These are phyloP conservation scores for Conringia planisiliqua DNA, from an alignment of 345 rosid genomes.

Conservation along the genomic window DNA sequence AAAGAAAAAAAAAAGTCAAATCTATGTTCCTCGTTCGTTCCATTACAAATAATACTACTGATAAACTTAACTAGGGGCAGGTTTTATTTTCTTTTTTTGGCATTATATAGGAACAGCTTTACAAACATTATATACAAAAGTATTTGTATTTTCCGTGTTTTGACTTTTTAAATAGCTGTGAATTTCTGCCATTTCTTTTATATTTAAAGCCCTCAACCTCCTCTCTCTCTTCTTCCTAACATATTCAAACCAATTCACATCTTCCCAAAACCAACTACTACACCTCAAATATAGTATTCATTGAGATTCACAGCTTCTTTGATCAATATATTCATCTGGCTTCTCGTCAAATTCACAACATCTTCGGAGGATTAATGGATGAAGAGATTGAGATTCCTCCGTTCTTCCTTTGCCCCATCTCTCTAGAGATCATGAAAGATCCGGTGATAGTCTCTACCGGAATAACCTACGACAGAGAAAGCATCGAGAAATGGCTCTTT, in stretches of 20 bases:
- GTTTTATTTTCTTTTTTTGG: constrained; percentile 11
- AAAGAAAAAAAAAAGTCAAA: constrained; percentile 22
- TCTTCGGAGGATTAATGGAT: constrained; percentile 38
- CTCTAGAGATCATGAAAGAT: constrained; percentile 71
- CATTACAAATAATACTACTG: neutral
- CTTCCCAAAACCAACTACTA: constrained; percentile 24
- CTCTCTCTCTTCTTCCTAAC: constrained; percentile 14
- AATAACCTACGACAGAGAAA: constrained; percentile 64
- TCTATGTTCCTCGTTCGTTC: constrained; percentile 30
- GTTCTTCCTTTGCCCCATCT: constrained; percentile 66
- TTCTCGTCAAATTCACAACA: neutral
- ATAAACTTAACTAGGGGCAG: constrained; percentile 3
- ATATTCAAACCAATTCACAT: constrained; percentile 44
- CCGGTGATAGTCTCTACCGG: constrained; percentile 65
- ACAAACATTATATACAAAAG: neutral
- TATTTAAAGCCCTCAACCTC: constrained; percentile 29
- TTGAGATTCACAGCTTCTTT: neutral
- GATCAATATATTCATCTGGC: constrained; percentile 22
- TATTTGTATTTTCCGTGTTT: constrained; percentile 46
- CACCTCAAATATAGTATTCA: neutral
- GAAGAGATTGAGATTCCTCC: constrained; percentile 61
- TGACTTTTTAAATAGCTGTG: constrained; percentile 45
- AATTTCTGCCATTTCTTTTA: neutral
- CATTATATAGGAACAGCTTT: neutral
- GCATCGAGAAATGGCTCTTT: constrained; percentile 68